These are phyloP conservation scores for Coemansia sp. DNA, from an alignment of 192 early-diverging fungal species.

Conservation along the genomic window DNA sequence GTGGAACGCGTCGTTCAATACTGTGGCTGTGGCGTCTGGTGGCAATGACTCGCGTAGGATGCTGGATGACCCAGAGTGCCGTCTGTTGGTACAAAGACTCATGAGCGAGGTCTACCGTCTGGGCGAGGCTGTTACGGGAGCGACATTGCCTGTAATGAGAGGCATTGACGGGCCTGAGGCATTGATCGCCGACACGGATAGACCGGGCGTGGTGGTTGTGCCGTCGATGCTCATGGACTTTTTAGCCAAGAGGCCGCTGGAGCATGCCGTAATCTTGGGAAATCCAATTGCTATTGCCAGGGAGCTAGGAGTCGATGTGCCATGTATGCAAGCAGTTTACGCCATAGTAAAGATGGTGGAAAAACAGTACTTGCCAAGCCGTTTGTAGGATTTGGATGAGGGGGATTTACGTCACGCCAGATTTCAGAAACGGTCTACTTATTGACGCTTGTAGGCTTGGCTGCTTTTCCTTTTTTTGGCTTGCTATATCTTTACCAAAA, in stretches of 20 bases:
- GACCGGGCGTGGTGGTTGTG: constrained; percentile 20
- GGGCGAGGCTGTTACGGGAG: constrained; percentile 57
- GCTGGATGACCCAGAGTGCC: constrained; percentile 56
- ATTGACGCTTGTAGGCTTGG: background rate
- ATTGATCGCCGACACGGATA: constrained; percentile 34
- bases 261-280: constrained; percentile 62
- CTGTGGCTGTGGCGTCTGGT: constrained; percentile 65
- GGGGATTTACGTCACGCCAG: background rate
- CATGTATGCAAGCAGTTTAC: constrained; percentile 59
- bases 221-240: constrained; percentile 71
- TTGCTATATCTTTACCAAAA: background rate
- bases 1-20: constrained; percentile 78
- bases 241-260: constrained; percentile 55
- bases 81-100: constrained; percentile 42
- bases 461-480: background rate
- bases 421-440: background rate
- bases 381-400: background rate
- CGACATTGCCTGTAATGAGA: constrained; percentile 26
- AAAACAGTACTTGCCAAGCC: too few species aligned
- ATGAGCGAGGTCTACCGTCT: constrained; percentile 64
- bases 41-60: constrained; percentile 62
- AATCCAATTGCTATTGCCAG: constrained; percentile 58
- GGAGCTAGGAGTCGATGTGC: constrained; percentile 44
- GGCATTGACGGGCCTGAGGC: constrained; percentile 37
- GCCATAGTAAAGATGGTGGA: constrained; percentile 54